Base-by-base conservation (phyloP, 371 early-diverging fungal genomes). In the Thermomucor indicae-seudaticae region DNA sequence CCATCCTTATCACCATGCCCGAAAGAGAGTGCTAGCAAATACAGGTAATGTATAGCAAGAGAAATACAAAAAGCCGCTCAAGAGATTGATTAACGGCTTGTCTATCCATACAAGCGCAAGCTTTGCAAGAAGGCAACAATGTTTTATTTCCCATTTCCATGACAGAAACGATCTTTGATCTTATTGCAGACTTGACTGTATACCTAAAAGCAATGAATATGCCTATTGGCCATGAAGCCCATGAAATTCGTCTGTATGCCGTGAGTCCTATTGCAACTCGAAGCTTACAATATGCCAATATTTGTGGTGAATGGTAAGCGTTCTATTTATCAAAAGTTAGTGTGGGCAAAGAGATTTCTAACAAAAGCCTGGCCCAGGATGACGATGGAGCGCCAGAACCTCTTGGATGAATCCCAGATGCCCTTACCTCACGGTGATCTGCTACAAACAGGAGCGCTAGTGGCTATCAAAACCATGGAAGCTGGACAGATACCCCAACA, bases 271-370 rank as follows among this genome's bases (percentile, higher is more conserved):
- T 90, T 7, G 91, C 91, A 1, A 83, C 89, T 28, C 75, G 75
- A 24, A 85, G 91, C 8, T 64, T 92, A 10, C 83, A 90, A 57
- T 87, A 87, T 55, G 87, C 92, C 10, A 90, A 87, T 58, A 92
- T 93, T 53, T 79, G 87, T 53, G 90, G 89, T 27, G 92, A 93
- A 79, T 93, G 93, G 93, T 83, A 72, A 43, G 47, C 47, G 31
- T 32, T 37, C 19, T 50, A n/a, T n/a, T n/a, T 25, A 32, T 40
- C 25, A 23, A 16, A 30, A 12, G 12, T 20, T n/a, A n/a, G n/a
- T n/a, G n/a, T n/a, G n/a, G 39, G 6, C 30, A 40, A 19, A 31
- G n/a, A 38, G 24, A 28, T 37, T n/a, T 29, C 7, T 47, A 45
- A 17, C 28, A 51, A 53, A 65, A 25, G 69, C 61, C n/a, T 17